Conservation (phyloP, 371 early-diverging fungal genomes). For the Actinomortierella ambigua region DNA sequence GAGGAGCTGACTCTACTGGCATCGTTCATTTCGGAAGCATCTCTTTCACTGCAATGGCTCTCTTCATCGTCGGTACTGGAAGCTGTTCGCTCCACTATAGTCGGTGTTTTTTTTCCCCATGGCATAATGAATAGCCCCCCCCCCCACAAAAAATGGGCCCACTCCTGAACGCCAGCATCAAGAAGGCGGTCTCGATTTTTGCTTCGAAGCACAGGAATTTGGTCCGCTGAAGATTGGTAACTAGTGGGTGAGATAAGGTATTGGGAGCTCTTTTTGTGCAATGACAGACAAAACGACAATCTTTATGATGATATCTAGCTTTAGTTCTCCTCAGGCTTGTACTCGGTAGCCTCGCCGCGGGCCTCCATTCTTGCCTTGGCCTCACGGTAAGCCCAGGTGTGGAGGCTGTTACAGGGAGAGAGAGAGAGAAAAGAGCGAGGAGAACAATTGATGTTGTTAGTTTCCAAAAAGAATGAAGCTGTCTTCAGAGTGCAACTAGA, state of each 20-base stretch:
- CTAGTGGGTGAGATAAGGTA: not conserved
- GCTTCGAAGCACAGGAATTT: too few species aligned
- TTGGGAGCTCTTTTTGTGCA: not conserved
- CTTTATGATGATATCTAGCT: not conserved
- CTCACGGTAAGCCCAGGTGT: slow-evolving; percentile 50
- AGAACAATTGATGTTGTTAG: not conserved
- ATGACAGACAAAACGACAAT: too few species aligned
- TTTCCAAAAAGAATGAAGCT: not conserved
- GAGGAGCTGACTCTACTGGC: too few species aligned
- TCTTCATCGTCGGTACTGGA: too few species aligned
- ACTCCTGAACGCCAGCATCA: too few species aligned
- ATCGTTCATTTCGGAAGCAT: too few species aligned
- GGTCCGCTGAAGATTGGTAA: not conserved
- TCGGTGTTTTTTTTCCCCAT: too few species aligned
- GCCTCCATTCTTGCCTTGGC: slow-evolving; percentile 51
- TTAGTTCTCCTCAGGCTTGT: slow-evolving; percentile 40
- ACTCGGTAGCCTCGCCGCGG: slow-evolving; percentile 46
- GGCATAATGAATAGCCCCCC: too few species aligned
- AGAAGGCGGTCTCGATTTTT: too few species aligned
- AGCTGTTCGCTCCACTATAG: too few species aligned
- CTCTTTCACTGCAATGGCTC: too few species aligned
- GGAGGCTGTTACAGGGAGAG: slow-evolving; percentile 20
- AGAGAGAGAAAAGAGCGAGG: not conserved
- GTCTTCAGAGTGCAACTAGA: not conserved
- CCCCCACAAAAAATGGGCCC: too few species aligned